Conservation (phyloP, 441 rosid genomes). For the Corymbia calophylla region DNA sequence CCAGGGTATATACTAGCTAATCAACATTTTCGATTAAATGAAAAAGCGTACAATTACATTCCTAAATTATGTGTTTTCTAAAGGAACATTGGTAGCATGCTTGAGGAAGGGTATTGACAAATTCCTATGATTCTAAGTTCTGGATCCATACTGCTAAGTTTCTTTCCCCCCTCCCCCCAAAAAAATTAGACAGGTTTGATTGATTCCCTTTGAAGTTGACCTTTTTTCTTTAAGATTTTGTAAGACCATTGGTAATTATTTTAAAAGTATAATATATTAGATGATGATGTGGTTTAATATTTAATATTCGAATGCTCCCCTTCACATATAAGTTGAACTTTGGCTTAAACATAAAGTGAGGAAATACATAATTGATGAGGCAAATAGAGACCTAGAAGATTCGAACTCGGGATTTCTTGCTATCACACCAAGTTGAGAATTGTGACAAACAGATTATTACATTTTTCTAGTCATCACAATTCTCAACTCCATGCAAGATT, state of each 20-base stretch:
- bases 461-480: neutral
- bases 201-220: neutral
- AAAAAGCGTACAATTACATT: neutral
- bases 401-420: neutral
- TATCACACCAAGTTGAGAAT: neutral
- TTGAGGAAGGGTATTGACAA: neutral
- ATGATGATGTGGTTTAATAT: neutral
- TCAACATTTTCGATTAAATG: neutral
- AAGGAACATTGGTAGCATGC: neutral
- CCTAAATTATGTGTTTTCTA: neutral
- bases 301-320: neutral
- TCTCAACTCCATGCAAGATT: neutral
- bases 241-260: neutral
- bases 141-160: neutral
- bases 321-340: fast-evolving
- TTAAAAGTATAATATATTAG: neutral
- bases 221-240: neutral
- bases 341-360: fast-evolving
- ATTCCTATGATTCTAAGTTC: neutral
- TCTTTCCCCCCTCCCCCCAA: neutral
- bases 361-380: neutral
- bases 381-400: neutral
- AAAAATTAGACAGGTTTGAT: neutral
- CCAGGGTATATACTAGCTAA: neutral
- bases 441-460: neutral